Evolutionary conservation across 192 early-diverging fungal genomes (phyloP).

Genomic region (Linnemannia schmuckeri): DNA sequence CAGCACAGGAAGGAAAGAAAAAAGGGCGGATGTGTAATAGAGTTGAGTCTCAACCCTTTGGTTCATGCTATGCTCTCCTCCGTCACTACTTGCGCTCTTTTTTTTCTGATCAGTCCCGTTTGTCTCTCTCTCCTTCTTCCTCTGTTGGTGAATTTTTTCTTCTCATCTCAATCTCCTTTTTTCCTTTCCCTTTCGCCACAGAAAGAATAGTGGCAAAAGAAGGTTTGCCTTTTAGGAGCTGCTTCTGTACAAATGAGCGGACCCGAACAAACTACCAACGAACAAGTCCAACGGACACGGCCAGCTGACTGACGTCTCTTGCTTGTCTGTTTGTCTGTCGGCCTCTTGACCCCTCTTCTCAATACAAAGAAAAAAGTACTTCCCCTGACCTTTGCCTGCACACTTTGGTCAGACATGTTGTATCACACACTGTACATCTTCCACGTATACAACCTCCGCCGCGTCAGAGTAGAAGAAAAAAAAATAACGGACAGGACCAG

Average conservation of each 20-base stretch:
- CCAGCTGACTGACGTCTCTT: constrained; percentile 1
- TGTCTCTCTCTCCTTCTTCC: neutral
- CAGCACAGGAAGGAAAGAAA: neutral
- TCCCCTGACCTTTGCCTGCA: neutral
- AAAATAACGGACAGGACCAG: neutral
- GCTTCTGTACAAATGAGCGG: neutral
- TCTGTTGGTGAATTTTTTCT: too few relatives aligned
- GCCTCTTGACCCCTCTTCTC: neutral
- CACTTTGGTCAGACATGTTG: neutral
- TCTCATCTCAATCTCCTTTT: neutral
- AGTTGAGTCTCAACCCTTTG: neutral
- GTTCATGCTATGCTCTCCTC: neutral
- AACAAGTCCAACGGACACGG: neutral
- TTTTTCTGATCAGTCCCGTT: neutral
- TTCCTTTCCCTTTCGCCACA: neutral
- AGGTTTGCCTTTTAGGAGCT: neutral
- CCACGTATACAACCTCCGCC: neutral
- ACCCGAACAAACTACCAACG: neutral
- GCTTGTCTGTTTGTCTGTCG: neutral
- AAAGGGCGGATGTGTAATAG: neutral
- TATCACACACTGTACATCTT: neutral
- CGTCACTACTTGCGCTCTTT: neutral
- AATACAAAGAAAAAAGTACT: neutral
- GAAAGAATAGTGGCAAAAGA: neutral
- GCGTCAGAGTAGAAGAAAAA: neutral